phyloP scores from a whole-genome alignment of 2,329 filamentous ascomycete species.

The Exophiala sp. region DNA sequence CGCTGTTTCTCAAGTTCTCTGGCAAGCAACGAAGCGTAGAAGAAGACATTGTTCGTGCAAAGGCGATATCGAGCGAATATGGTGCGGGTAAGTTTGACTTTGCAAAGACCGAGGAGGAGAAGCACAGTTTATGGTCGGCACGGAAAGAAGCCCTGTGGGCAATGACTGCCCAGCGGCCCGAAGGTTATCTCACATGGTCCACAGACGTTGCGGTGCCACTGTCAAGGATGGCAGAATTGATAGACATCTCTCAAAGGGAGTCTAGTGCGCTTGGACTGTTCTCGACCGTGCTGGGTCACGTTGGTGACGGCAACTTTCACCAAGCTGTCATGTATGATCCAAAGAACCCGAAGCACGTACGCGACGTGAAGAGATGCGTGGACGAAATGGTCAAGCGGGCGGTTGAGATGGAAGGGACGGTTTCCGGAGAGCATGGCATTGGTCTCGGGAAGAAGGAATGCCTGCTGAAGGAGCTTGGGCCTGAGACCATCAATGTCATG shows the following conservation, averaged over 20 bases:
- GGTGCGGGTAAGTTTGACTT: slow-evolving; percentile 69
- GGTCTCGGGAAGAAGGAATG: slow-evolving; percentile 25
- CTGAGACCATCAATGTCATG: slow-evolving; percentile 25
- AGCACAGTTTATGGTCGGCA: slow-evolving; percentile 74
- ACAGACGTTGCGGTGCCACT: slow-evolving; percentile 83
- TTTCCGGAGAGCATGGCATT: slow-evolving; percentile 30
- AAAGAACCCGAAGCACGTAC: too few species aligned
- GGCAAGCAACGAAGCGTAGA: slow-evolving; percentile 61
- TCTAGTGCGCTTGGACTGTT: slow-evolving; percentile 82
- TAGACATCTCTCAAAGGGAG: slow-evolving; percentile 69
- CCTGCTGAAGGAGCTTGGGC: slow-evolving; percentile 25
- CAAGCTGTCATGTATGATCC: slow-evolving; percentile 79
- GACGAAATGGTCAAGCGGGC: slow-evolving; percentile 23
- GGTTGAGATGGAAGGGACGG: slow-evolving; percentile 28
- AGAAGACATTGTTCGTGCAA: slow-evolving; percentile 70
- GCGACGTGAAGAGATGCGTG: slow-evolving; percentile 29
- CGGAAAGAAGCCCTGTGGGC: slow-evolving; percentile 81
- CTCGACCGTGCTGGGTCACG: slow-evolving; percentile 80
- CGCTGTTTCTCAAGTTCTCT: slow-evolving; percentile 80
- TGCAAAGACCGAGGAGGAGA: slow-evolving; percentile 65
- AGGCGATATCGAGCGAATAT: slow-evolving; percentile 61
- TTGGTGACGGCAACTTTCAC: slow-evolving; percentile 94
- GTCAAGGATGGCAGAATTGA: slow-evolving; percentile 59
- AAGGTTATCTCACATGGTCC: slow-evolving; percentile 71
- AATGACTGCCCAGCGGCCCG: slow-evolving; percentile 61